Base-by-base conservation (phyloP, 352 stramenopile species). In the Globisporangium carolinianum region DNA sequence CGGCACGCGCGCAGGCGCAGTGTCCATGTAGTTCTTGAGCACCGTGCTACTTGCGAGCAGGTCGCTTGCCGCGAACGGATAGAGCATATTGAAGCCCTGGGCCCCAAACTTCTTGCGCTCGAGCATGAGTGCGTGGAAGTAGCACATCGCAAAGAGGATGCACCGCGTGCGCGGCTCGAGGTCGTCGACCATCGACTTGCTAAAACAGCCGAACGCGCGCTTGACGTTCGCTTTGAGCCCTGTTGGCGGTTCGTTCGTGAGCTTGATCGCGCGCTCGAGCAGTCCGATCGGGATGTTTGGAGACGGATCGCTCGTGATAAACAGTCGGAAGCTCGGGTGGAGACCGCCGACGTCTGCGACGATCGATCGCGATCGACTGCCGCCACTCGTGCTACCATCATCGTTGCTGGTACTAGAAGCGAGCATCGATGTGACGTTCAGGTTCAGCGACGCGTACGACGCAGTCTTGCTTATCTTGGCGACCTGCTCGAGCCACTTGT, bases 21-120 rank as follows among this genome's bases (percentile, higher is more conserved):
- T 97, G 43, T 97, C 90, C 89, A 97, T 97, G 70, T 97, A 97
- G 58, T 97, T 97, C 38, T 76, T 71, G 4, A 97, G 60, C 50
- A 96, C 86, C 0, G 82, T 87, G 17, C 81, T 88, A 46, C 83
- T 96, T 11, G 82, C 72, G 5, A 93, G 65, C 18, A 97, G 66
- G 55, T 97, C 89, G 18, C 87, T 93, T 0, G 77, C 74, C 1
- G 89, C 80, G 55, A 97, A 97, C 38, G 89, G 89, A 52, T 97
- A 97, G 38, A 82, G 64, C 73, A 96, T 86, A 60, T 97, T 97
- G 65, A 95, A 96, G 2, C 89, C 89, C 53, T 95, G 86, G 0
- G 87, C 61, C 1, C 89, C 89, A 56, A 97, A 97, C 62, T 94
- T 97, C 58, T 95, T 95, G 57, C 90, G 79, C 58, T 97, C 90